Evolutionary conservation across 2,329 filamentous ascomycete genomes (phyloP), one percentile per base, ranked within the genome.

Genomic region (Metarhizium humberi): DNA sequence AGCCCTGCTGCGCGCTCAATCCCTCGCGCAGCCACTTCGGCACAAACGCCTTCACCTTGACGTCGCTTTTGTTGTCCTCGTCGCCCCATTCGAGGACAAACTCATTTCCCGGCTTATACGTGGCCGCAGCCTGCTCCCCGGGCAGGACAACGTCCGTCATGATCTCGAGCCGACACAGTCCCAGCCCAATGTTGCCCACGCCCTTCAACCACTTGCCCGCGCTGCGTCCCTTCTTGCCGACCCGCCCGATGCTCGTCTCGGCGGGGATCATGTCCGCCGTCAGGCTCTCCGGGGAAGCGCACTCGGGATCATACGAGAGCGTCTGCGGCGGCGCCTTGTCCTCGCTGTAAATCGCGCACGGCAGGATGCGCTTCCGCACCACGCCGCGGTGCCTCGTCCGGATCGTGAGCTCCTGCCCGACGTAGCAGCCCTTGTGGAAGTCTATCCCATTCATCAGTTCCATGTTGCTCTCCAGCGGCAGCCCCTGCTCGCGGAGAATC

Each of bases 361-460:
- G 94, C 53, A 99, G 70, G 51, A 97, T 83, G 51, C 94, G 81
- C 77, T 96, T 96, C 58, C 94, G 80, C 45, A 99, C 90, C 16
- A 99, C 90, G 25, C 94, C 94, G 13, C 88, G 92, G 71, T 99
- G 94, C 68, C 92, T 87, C 1, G 94, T 99, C 46, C 94, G 86
- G 61, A 97, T 96, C 1, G 94, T 97, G 60, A 99, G 79, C 71
- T 99, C 94, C 72, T 99, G 94, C 0, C 94, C 94, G 7, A 97
- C 84, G 70, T 99, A 99, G 73, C 94, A 99, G 7, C 94, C 94
- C 74, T 99, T 99, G 66, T 84, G 84, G 74, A 94, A 99, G 71
- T 96, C 90, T 61, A 99, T 86, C 30, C 84, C 94, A 50, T 82
- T 80, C 79, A 89, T 89, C 57, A 89, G 74, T 71, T 99, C 94